Percentiles rank a stretch among this genome's conserved stretches.
Conservation (phyloP, 257 asterid species). For the Scutellaria baicalensis region DNA sequence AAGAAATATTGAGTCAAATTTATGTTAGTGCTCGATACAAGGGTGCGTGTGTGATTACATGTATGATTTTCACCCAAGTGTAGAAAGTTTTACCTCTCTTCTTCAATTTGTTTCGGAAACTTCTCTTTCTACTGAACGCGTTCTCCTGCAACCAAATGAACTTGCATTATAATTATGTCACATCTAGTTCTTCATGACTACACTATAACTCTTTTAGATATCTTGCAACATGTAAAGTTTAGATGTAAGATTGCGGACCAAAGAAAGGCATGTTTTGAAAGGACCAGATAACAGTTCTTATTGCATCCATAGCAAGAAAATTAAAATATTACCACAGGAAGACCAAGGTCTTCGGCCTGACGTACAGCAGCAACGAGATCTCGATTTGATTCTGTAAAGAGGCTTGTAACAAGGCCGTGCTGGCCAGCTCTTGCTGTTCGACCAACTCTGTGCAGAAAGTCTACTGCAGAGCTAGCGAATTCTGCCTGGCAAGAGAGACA, state of each 20-base stretch:
- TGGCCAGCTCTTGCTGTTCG: conserved; percentile 97
- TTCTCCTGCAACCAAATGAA: conserved; percentile 57
- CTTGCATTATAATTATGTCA: not conserved
- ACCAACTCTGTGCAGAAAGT: conserved; percentile 95
- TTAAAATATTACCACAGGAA: conserved; percentile 65
- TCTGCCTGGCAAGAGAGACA: conserved; percentile 58
- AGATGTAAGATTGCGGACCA: not conserved
- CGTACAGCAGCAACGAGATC: conserved; percentile 92
- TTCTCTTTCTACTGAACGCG: conserved; percentile 91
- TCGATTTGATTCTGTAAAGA: conserved; percentile 49
- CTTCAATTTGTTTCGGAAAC: conserved; percentile 89
- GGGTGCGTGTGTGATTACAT: not conserved
- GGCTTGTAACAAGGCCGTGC: conserved; percentile 84
- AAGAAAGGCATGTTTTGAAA: not conserved
- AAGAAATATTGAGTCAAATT: not conserved
- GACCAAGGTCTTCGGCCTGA: conserved; percentile 59
- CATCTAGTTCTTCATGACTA: not conserved
- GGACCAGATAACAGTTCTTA: not conserved
- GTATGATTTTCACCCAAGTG: not conserved
- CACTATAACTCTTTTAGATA: too few species aligned
- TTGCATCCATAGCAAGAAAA: not conserved
- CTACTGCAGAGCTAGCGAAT: conserved; percentile 88
- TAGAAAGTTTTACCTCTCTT: conserved; percentile 43
- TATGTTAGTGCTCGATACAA: not conserved
- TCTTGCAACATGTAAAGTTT: not conserved